phyloP scores from a whole-genome alignment of 2,329 filamentous ascomycete genomes.

The Claviceps maximensis region DNA sequence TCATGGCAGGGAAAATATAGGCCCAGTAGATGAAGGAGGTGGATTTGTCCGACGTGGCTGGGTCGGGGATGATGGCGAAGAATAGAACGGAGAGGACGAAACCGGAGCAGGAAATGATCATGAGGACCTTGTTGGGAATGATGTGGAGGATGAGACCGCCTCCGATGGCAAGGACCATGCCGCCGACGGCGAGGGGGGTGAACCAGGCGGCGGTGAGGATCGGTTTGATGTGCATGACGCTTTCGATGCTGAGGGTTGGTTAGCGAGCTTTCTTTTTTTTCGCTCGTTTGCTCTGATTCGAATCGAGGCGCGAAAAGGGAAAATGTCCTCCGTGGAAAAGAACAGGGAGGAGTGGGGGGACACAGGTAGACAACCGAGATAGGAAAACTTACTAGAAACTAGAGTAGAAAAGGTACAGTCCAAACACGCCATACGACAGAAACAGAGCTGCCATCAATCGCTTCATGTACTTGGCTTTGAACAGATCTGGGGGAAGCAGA shows the following conservation, averaged over 20 bases:
- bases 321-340: no score
- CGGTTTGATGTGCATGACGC: constrained; percentile 44
- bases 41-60: constrained; percentile 19
- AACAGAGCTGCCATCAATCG: constrained; percentile 47
- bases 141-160: constrained; percentile 57
- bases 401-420: constrained; percentile 56
- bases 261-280: not conserved
- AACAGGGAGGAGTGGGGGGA: not conserved
- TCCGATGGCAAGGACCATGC: constrained; percentile 47
- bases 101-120: constrained; percentile 47
- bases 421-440: constrained; percentile 54
- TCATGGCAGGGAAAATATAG: constrained; percentile 58
- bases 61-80: constrained; percentile 48
- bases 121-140: constrained; percentile 47
- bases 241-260: constrained; percentile 34
- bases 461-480: constrained; percentile 55
- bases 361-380: no score
- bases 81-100: constrained; percentile 46
- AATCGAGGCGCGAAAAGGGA: not conserved
- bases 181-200: constrained; percentile 53
- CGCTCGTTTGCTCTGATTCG: not conserved
- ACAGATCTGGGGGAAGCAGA: constrained; percentile 56
- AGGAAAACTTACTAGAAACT: constrained; percentile 49
- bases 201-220: constrained; percentile 57
- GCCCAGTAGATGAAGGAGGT: constrained; percentile 47